A percentile compares a stretch with the other conserved stretches of the same genome.
phyloP scores from a whole-genome alignment of 108 stramenopile genomes.

The Nitzschia putrida region DNA sequence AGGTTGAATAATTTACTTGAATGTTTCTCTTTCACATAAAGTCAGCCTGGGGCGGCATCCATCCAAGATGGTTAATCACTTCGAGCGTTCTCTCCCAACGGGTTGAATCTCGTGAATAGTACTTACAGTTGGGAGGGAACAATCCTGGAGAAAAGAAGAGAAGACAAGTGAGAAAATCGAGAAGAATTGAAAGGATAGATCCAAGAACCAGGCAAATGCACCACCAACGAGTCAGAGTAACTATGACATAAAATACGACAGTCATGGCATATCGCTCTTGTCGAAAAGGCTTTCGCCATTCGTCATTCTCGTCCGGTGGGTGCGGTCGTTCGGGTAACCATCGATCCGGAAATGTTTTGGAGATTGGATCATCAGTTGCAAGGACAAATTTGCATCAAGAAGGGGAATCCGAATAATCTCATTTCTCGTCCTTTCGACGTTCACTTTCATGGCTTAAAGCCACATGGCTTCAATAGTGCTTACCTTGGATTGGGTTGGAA shows the following conservation, averaged over 20 bases:
- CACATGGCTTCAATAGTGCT: too few relatives aligned
- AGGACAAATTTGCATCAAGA: constrained; percentile 54
- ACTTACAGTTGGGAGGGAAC: too few relatives aligned
- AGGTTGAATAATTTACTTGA: constrained; percentile 74
- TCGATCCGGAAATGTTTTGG: constrained; percentile 47
- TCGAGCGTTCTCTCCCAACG: constrained; percentile 18
- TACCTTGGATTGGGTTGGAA: too few relatives aligned
- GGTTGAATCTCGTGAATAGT: too few relatives aligned
- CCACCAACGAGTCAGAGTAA: constrained; percentile 54
- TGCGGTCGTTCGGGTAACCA: not conserved
- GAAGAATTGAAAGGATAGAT: too few relatives aligned
- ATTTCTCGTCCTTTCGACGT: constrained; percentile 51
- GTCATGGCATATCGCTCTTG: constrained; percentile 43
- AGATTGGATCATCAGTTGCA: constrained; percentile 53
- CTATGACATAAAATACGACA: constrained; percentile 54
- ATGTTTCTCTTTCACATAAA: constrained; percentile 63
- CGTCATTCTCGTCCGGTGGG: constrained; percentile 34
- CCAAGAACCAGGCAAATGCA: too few relatives aligned
- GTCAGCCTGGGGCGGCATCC: constrained; percentile 79
- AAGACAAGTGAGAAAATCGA: too few relatives aligned
- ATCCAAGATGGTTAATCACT: constrained; percentile 61
- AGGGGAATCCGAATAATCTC: constrained; percentile 61
- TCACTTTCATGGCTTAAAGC: not conserved
- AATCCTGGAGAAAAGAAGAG: too few relatives aligned
- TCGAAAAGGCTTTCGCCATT: constrained; percentile 36